phyloP scores from a whole-genome alignment of 2,329 filamentous ascomycete species.

The Sphaerulina musiva region DNA sequence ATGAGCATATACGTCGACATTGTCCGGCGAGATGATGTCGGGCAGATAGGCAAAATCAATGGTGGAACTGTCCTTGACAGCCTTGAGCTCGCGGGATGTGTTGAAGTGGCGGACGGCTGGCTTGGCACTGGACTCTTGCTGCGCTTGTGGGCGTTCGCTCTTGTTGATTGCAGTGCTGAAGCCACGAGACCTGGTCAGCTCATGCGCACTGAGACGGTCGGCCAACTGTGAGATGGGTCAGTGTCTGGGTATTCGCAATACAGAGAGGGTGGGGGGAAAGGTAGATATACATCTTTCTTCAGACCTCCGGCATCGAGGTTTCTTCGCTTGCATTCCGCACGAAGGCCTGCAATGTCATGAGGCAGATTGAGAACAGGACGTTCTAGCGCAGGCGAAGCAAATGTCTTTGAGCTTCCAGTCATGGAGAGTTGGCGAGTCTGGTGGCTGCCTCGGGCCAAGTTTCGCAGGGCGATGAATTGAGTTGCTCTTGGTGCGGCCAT shows the following conservation, averaged over 20 bases:
- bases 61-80: slow-evolving; percentile 53
- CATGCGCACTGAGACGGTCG: slow-evolving; percentile 48
- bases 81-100: slow-evolving; percentile 52
- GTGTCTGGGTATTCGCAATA: background rate
- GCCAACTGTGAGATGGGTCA: slow-evolving; percentile 38
- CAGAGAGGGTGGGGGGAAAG: background rate
- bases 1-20: slow-evolving; percentile 18
- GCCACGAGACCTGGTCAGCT: slow-evolving; percentile 47
- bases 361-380: slow-evolving; percentile 47
- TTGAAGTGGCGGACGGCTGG: slow-evolving; percentile 51
- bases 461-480: slow-evolving; percentile 39
- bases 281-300: slow-evolving; percentile 42
- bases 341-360: slow-evolving; percentile 47
- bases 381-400: slow-evolving; percentile 46
- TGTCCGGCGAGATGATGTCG: slow-evolving; percentile 26
- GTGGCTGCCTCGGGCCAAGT: slow-evolving; percentile 34
- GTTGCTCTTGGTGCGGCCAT: slow-evolving; percentile 42
- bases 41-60: slow-evolving; percentile 60
- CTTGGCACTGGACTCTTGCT: slow-evolving; percentile 24
- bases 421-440: slow-evolving; percentile 51
- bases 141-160: slow-evolving; percentile 35
- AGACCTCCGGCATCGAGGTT: slow-evolving; percentile 43
- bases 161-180: slow-evolving; percentile 47
- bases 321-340: slow-evolving; percentile 46
- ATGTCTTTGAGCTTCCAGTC: slow-evolving; percentile 52